Evolutionary conservation across 2,329 filamentous ascomycete species (phyloP).

Genomic region (Trichoderma sp.): DNA sequence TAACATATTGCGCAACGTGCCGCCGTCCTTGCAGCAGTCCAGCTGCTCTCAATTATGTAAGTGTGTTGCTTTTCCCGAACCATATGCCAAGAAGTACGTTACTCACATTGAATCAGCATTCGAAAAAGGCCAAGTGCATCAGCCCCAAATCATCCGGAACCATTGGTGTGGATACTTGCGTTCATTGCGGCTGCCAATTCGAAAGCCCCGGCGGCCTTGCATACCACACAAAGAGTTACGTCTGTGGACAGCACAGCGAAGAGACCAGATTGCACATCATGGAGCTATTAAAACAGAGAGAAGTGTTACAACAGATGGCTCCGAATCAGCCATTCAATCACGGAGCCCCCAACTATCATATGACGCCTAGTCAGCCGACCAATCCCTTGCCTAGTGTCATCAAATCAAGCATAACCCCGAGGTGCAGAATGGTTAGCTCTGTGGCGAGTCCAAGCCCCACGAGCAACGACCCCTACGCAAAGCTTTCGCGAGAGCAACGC

Average conservation of each 20-base stretch:
- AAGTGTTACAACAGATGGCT: neutral
- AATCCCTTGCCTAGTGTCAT: neutral
- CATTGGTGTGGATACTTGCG: slow-evolving; percentile 38
- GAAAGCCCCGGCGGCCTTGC: slow-evolving; percentile 38
- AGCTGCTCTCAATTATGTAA: slow-evolving; percentile 33
- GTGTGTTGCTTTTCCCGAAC: neutral
- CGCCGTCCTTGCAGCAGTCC: slow-evolving; percentile 35
- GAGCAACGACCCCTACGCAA: slow-evolving; percentile 42
- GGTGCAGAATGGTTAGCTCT: neutral
- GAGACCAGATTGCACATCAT: slow-evolving; percentile 8
- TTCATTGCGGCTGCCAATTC: slow-evolving; percentile 46
- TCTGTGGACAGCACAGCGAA: slow-evolving; percentile 44
- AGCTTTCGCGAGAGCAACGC: slow-evolving; percentile 36
- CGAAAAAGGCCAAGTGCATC: slow-evolving; percentile 14
- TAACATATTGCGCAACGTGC: slow-evolving; percentile 32
- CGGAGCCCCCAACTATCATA: neutral
- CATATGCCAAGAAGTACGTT: neutral
- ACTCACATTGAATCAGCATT: slow-evolving; percentile 4
- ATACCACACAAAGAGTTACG: slow-evolving; percentile 44
- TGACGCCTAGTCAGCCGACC: neutral
- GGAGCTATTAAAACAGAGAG: neutral
- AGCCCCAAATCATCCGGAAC: too few species aligned
- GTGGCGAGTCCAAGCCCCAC: slow-evolving; percentile 20
- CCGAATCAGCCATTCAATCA: neutral
- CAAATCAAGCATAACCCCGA: neutral